Evolutionary conservation across 805 yeast species (phyloP), one percentile per base, ranked within the genome.

Genomic region (Lipomyces orientalis): DNA sequence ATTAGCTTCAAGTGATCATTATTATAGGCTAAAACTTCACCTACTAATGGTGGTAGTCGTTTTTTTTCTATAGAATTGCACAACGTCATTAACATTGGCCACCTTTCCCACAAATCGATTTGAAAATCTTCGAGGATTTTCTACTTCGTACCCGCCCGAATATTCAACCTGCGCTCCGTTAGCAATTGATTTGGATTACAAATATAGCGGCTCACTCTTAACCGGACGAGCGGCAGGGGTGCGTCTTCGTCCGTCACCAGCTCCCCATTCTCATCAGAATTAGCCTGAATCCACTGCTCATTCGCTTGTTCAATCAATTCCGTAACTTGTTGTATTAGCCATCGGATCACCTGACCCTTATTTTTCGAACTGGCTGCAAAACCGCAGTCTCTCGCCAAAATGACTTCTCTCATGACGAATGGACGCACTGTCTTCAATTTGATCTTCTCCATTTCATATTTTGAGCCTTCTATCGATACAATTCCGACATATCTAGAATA

Each of bases 101-200:
- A 94, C 95, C 69, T 83, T 83, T 0, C 97, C 97, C 5, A 90
- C 97, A 81, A 94, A 95, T 74, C 91, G 81, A 75, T 93, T 92
- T 16, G 97, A 91, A 70, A 95, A 91, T 70, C 97, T 80, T 62
- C 96, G 82, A 0, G 97, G 90, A 75, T 93, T 94, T 74, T 93
- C 98, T 19, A 95, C 92, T 72, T 93, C 97, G 74, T 86, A 94
- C 4, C 93, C 97, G 0, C 96, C 97, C 29, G 91, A 82, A 73
- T 94, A 94, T 72, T 95, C 98, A 0, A 52, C 55, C 55, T 52
- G 55, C 16, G n/a, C 49, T 7, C 2, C 16, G 93, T 67, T 22
- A 19, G 19, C 57, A 8, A 54, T 31, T 19, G 22, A 54, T 8
- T 12, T 43, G 49, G 19, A 6, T 16, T 7, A 54, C 8, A n/a